Percentiles rank a stretch among this genome's conserved stretches.
Conservation (phyloP, 2,329 filamentous ascomycete species). For the Cladophialophora immunda region DNA sequence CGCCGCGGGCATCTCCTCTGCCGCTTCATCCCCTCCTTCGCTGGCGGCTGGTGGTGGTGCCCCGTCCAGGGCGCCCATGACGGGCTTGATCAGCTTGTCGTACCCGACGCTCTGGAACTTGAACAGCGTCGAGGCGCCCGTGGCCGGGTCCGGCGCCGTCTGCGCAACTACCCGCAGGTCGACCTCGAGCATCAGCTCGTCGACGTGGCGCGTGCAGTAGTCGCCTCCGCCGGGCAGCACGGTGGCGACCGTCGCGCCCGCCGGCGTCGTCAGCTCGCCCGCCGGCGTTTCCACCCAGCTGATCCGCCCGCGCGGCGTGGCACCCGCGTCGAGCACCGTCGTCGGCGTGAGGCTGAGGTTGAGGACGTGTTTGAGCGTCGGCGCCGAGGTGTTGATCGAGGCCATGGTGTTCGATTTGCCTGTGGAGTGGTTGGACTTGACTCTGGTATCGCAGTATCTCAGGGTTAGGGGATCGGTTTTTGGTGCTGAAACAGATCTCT, state of each 20-base stretch:
- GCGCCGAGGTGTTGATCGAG: background rate
- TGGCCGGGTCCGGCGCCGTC: background rate
- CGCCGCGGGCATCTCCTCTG: background rate
- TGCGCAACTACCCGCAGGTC: conserved; percentile 12
- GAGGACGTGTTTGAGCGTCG: conserved; percentile 18
- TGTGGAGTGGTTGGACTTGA: background rate
- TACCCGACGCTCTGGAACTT: conserved; percentile 16
- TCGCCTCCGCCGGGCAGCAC: conserved; percentile 12
- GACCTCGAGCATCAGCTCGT: conserved; percentile 13
- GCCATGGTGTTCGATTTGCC: background rate
- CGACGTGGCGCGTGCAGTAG: conserved; percentile 19
- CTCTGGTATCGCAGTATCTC: no score
- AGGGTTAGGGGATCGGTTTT: no score
- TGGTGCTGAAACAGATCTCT: no score
- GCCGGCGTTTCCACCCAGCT: conserved; percentile 10
- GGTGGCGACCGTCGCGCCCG: background rate
- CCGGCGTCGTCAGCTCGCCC: conserved; percentile 4
- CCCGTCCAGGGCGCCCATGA: conserved; percentile 16
- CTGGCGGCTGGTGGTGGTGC: background rate
- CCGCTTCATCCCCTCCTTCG: no score
- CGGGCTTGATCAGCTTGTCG: conserved; percentile 2
- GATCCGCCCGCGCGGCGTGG: conserved; percentile 8
- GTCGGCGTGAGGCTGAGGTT: conserved; percentile 6
- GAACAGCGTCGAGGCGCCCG: conserved; percentile 5
- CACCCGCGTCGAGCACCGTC: conserved; percentile 11